A percentile compares a stretch with the other conserved stretches of the same genome.
Evolutionary conservation across 2,329 filamentous ascomycete genomes (phyloP).

Genomic region (Colletotrichum eleusines): DNA sequence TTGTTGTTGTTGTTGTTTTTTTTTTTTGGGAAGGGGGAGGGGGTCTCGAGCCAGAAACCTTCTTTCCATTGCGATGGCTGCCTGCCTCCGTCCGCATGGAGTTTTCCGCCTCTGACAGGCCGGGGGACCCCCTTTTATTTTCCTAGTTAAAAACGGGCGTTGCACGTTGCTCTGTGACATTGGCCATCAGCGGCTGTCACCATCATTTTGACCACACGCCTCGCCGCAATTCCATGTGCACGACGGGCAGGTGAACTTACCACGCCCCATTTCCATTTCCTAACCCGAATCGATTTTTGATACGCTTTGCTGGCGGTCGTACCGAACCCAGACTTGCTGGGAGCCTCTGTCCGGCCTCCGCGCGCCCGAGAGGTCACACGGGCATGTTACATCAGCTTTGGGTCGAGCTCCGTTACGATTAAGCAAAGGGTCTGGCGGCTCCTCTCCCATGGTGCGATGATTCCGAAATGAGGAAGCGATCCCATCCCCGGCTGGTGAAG

Average conservation of each 20-base stretch:
- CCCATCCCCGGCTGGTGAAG: constrained; percentile 2
- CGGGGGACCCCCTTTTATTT: not conserved
- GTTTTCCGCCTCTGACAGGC: not conserved
- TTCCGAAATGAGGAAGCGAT: constrained; percentile 6
- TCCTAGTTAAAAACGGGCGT: not conserved
- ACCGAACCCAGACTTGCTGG: not conserved
- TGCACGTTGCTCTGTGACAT: not conserved
- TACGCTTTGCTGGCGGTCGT: not conserved
- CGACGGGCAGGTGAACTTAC: not conserved
- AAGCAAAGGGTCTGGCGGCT: constrained; percentile 9
- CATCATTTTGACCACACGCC: not conserved
- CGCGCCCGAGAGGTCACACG: constrained; percentile 15
- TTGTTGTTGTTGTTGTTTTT: no score
- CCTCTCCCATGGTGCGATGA: constrained; percentile 16
- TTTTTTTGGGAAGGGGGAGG: not conserved
- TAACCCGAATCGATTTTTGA: not conserved
- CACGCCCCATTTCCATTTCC: not conserved
- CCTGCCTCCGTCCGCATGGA: not conserved
- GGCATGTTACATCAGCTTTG: constrained; percentile 7
- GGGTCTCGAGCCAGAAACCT: not conserved
- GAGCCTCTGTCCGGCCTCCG: not conserved
- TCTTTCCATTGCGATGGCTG: not conserved
- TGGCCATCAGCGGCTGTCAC: not conserved
- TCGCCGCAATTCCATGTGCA: not conserved
- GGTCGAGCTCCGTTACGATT: constrained; percentile 10